phyloP scores from a whole-genome alignment of 768 basidiomycete genomes.

The Suillus variegatus region DNA sequence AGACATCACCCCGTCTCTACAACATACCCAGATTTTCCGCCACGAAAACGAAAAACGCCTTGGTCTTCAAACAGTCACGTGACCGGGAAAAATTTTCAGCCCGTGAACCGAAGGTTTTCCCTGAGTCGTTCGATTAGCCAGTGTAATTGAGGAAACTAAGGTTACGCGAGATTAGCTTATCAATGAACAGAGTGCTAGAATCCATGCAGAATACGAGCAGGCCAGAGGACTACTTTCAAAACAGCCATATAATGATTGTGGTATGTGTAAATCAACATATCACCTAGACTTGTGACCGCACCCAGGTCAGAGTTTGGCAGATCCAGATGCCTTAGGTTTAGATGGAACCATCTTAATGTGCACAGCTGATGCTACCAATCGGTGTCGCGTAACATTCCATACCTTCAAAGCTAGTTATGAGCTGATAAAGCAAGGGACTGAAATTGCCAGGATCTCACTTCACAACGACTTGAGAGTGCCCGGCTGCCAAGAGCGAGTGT shows the following conservation, averaged over 20 bases:
- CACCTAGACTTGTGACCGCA: neutral
- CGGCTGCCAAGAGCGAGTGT: slow-evolving; percentile 52
- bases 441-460: slow-evolving; percentile 33
- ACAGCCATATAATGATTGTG: neutral
- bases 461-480: slow-evolving; percentile 48
- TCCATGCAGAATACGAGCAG: neutral
- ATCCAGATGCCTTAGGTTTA: neutral
- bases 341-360: slow-evolving; percentile 60
- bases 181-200: neutral
- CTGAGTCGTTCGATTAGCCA: no score
- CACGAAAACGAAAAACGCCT: no score
- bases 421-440: neutral
- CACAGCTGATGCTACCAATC: slow-evolving; percentile 54
- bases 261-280: neutral
- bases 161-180: neutral
- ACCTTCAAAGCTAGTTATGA: slow-evolving; percentile 37
- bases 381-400: slow-evolving; percentile 55
- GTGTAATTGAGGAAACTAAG: neutral
- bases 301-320: slow-evolving; percentile 22
- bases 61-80: no score
- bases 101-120: no score
- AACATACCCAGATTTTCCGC: no score
- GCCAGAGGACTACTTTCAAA: neutral
- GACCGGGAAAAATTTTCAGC: no score
- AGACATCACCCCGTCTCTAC: no score